Evolutionary conservation across 2,329 filamentous ascomycete genomes (phyloP), one percentile per base, ranked within the genome.

Genomic region (Alternaria conjuncta): DNA sequence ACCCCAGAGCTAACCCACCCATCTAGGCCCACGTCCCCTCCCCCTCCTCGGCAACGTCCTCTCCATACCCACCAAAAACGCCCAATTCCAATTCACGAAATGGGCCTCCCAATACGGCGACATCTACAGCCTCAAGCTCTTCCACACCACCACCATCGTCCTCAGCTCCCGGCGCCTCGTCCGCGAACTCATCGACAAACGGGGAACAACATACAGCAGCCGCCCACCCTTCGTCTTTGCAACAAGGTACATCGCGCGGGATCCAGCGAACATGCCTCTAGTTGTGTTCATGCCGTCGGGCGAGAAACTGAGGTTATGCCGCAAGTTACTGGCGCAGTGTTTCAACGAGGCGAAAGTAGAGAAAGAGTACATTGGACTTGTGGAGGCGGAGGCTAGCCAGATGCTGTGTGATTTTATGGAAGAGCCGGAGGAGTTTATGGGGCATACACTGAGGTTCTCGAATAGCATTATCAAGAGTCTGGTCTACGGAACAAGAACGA

Each of bases 381-480:
- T 82, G 41, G 77, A 86, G 53, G 85, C 85, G 0, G 86, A 87
- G 67, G 81, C 81, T 0, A 73, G 74, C 2, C 84, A 86, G 71
- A 81, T 86, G 77, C 59, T 86, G 6, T 67, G 74, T 7, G 85
- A 87, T 65, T 82, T 82, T 61, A 59, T 82, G 13, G 43, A 75
- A 0, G 60, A 73, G 1, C 84, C 84, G 0, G 75, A 80, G 21
- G 64, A 82, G 15, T 78, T 82, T 41, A 85, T 85, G 82, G 59
- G 77, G 28, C 83, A 86, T 66, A 80, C 84, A 0, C 82, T 83
- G 65, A 75, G 85, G 3, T 85, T 80, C 62, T 83, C 79, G 54
- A 86, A 86, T 64, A 85, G 82, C 62, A 63, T 75, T 5, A 60
- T 82, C 12, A 81, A 82, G 79, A 77, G 81, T 53, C 63, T 77